Conservation (phyloP, 2,329 filamentous ascomycete species). For the Colletotrichum shisoi region DNA sequence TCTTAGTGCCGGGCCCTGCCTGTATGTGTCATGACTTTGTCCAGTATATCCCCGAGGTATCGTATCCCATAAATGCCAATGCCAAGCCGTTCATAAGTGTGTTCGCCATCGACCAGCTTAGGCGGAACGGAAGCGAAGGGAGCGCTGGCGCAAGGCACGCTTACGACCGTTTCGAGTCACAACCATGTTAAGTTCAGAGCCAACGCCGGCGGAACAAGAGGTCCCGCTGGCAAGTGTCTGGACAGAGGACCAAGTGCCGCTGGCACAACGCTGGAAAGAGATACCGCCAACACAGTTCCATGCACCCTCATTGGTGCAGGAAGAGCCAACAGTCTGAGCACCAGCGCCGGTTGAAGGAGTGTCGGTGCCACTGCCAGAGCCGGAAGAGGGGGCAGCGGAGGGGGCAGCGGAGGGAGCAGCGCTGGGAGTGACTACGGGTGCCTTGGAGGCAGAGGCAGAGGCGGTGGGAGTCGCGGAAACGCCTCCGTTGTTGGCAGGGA, state of each 20-base stretch:
- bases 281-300: conserved; percentile 64
- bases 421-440: conserved; percentile 32
- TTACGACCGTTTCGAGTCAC: conserved; percentile 43
- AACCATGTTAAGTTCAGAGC: conserved; percentile 50
- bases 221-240: conserved; percentile 57
- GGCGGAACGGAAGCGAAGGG: conserved; percentile 38
- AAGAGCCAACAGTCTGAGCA: conserved; percentile 52
- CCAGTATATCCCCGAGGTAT: conserved; percentile 18
- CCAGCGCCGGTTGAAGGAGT: conserved; percentile 42
- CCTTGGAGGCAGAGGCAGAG: conserved; percentile 34
- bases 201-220: conserved; percentile 54
- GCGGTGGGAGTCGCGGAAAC: conserved; percentile 40
- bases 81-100: no score
- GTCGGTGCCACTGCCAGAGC: conserved; percentile 31
- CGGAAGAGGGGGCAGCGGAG: conserved; percentile 21
- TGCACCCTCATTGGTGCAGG: conserved; percentile 58
- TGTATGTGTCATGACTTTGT: no score
- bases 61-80: conserved; percentile 38
- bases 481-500: conserved; percentile 35
- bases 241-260: conserved; percentile 58
- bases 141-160: conserved; percentile 43
- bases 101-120: conserved; percentile 39
- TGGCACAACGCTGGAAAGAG: conserved; percentile 64
- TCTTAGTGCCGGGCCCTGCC: no score
- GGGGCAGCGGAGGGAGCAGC: conserved; percentile 31